Evolutionary conservation across 2,329 filamentous ascomycete species (phyloP).

Genomic region (Ascochyta pisi): DNA sequence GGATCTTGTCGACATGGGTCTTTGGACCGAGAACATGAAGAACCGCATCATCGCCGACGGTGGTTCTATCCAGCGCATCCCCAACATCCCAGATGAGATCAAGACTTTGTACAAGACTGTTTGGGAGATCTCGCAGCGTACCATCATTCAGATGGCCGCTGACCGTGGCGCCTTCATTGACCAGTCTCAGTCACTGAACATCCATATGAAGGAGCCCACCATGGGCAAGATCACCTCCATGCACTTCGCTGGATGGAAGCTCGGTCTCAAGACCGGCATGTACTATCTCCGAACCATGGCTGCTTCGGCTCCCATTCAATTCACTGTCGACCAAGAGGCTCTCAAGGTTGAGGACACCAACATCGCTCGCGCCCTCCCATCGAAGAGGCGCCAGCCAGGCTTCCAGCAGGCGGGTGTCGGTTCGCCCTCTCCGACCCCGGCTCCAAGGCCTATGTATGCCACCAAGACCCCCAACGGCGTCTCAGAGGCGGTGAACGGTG

Average conservation of each 20-base stretch:
- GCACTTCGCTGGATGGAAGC: slow-evolving; percentile 99
- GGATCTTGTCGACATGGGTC: slow-evolving; percentile 94
- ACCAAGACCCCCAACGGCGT: slow-evolving; percentile 59
- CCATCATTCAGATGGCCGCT: slow-evolving; percentile 95
- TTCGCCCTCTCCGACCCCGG: slow-evolving; percentile 63
- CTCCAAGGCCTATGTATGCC: slow-evolving; percentile 72
- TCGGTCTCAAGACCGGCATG: slow-evolving; percentile 99
- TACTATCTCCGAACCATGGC: slow-evolving; percentile 99
- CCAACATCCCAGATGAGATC: slow-evolving; percentile 94
- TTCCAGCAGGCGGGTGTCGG: slow-evolving; percentile 31
- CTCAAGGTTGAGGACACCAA: slow-evolving; percentile 86
- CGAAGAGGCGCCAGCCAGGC: slow-evolving; percentile 69
- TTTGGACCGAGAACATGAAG: slow-evolving; percentile 99
- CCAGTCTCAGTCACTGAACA: slow-evolving; percentile 98
- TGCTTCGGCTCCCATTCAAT: slow-evolving; percentile 95
- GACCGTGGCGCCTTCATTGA: slow-evolving; percentile 99
- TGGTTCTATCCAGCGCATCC: slow-evolving; percentile 94
- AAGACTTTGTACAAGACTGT: slow-evolving; percentile 99
- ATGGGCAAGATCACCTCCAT: slow-evolving; percentile 99
- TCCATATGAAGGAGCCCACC: slow-evolving; percentile 98
- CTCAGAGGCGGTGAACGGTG: slow-evolving; percentile 58
- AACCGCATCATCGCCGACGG: slow-evolving; percentile 98
- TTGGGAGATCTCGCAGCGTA: slow-evolving; percentile 97
- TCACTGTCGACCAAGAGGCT: slow-evolving; percentile 97
- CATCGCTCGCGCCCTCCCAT: slow-evolving; percentile 66